Conservation (phyloP, 768 basidiomycete species). For the Tephrocybe rancida region DNA sequence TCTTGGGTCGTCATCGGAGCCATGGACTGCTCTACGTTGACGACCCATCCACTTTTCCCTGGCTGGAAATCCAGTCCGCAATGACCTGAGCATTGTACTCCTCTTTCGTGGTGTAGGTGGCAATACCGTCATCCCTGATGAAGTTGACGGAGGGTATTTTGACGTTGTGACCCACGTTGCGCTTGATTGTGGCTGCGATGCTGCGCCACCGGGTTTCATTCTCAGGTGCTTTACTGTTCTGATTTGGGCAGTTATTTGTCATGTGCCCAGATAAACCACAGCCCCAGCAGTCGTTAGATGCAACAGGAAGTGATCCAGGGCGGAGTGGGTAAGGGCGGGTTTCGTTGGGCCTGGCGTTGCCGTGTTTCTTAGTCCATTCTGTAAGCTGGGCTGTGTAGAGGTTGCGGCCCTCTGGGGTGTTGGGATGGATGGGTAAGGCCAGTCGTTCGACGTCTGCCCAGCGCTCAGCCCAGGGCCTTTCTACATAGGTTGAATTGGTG, state of each 20-base stretch:
- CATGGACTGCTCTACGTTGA: background rate
- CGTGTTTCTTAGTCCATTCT: background rate
- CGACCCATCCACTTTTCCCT: background rate
- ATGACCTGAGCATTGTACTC: background rate
- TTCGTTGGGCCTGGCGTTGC: background rate
- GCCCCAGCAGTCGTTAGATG: conserved; percentile 20
- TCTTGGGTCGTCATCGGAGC: background rate
- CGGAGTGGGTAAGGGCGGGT: conserved; percentile 21
- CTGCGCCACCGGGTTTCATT: conserved; percentile 18
- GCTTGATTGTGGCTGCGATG: background rate
- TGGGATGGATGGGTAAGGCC: background rate
- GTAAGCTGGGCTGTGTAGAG: background rate
- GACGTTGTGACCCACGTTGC: background rate
- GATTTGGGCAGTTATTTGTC: conserved; percentile 15
- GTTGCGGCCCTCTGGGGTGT: background rate
- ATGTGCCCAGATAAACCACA: conserved; percentile 1
- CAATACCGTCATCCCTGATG: background rate
- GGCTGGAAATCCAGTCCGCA: background rate
- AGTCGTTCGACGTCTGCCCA: background rate
- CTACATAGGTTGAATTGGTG: background rate
- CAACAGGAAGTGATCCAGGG: conserved; percentile 22
- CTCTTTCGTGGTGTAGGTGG: background rate
- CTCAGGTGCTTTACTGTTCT: background rate
- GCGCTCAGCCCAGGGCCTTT: background rate
- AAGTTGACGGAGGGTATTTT: background rate